Evolutionary conservation across 139 green algal genomes (phyloP).

Genomic region (Deuterostichococcus epilithicus): DNA sequence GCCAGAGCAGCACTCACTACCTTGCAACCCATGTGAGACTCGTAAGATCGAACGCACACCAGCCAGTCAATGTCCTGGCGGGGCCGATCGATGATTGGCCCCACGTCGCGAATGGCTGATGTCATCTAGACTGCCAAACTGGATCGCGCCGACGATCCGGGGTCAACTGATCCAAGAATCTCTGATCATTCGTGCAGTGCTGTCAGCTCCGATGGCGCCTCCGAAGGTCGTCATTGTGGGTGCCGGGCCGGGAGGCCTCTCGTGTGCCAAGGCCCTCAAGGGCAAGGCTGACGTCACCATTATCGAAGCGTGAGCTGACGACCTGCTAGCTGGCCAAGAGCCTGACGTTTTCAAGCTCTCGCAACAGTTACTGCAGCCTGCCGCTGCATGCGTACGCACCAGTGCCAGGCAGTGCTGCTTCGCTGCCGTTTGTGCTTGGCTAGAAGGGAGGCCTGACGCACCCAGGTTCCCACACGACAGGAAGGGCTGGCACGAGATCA

Average conservation of each 20-base stretch:
- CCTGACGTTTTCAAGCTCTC: neutral
- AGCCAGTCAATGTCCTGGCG: too few species aligned
- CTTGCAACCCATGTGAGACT: too few species aligned
- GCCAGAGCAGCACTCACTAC: too few species aligned
- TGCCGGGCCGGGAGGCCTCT: neutral
- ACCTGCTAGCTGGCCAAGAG: neutral
- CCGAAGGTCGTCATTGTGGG: neutral
- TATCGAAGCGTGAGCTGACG: slow-evolving; percentile 1
- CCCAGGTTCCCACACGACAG: neutral
- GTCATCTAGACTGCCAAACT: too few species aligned
- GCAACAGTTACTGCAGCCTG: neutral
- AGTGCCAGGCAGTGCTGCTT: neutral
- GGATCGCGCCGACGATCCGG: too few species aligned
- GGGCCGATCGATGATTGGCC: too few species aligned
- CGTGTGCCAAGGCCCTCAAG: neutral
- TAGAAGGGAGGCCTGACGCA: neutral
- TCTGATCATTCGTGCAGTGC: too few species aligned
- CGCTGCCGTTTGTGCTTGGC: neutral
- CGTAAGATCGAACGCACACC: too few species aligned
- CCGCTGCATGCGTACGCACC: neutral
- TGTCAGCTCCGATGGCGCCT: neutral
- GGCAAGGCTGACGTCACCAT: slow-evolving; percentile 2
- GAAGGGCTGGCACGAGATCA: slow-evolving; percentile 3
- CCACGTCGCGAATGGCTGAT: too few species aligned
- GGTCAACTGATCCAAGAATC: too few species aligned